Conservation (phyloP, 179 eudicot genomes). For the Silene vulgaris region DNA sequence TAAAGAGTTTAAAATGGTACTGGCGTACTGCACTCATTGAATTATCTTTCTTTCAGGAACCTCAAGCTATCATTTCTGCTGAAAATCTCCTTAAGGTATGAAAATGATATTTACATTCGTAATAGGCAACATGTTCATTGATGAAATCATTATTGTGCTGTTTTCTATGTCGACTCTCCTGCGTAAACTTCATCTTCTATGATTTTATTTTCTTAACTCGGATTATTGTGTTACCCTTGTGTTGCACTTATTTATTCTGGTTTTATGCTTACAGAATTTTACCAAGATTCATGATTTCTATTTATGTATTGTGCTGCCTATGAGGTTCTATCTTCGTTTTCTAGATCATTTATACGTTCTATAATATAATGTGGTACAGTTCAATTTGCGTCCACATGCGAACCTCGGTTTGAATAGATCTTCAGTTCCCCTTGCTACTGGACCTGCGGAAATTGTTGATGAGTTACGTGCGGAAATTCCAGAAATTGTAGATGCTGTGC, state of each 20-base stretch:
- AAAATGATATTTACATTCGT: neutral
- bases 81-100: slow-evolving; percentile 95
- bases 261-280: neutral
- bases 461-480: slow-evolving; percentile 72
- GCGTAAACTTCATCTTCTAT: neutral
- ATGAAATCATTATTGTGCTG: neutral
- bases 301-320: slow-evolving; percentile 12
- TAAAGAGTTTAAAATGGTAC: neutral
- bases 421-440: slow-evolving; percentile 41
- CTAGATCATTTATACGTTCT: neutral
- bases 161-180: neutral
- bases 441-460: slow-evolving; percentile 38
- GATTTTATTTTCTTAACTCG: too few species aligned
- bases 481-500: slow-evolving; percentile 60
- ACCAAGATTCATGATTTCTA: too few species aligned
- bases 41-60: slow-evolving; percentile 34
- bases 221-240: neutral
- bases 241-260: neutral
- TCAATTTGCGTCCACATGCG: slow-evolving; percentile 74
- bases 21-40: slow-evolving; percentile 11
- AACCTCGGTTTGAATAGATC: slow-evolving; percentile 73
- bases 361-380: slow-evolving; percentile 41
- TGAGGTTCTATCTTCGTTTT: neutral
- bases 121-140: neutral
- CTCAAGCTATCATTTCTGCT: slow-evolving; percentile 44